Percentiles rank a stretch among this genome's conserved stretches.
phyloP scores from a whole-genome alignment of 2,329 filamentous ascomycete species.

The Beauveria sp. region DNA sequence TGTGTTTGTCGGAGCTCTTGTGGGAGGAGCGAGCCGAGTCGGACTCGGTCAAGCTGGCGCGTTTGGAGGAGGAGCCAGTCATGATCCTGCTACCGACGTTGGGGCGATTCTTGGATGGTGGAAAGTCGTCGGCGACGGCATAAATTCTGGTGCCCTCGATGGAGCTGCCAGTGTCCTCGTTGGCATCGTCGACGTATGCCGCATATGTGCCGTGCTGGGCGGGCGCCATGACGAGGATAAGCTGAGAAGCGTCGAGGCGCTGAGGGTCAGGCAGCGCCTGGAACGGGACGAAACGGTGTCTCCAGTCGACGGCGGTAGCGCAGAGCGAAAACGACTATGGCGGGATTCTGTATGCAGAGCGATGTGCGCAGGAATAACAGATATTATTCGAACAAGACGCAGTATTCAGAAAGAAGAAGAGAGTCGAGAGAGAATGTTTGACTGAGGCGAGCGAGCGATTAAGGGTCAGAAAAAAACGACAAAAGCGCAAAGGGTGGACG shows the following conservation, averaged over 20 bases:
- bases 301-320: background rate
- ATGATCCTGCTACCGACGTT: constrained; percentile 45
- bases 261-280: constrained; percentile 9
- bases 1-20: constrained; percentile 18
- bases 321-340: background rate
- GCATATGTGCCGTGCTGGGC: constrained; percentile 25
- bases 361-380: background rate
- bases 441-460: background rate
- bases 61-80: constrained; percentile 27
- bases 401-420: background rate
- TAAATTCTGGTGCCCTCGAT: constrained; percentile 34
- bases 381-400: background rate
- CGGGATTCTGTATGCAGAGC: background rate
- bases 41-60: constrained; percentile 31
- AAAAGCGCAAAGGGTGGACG: constrained; percentile 7
- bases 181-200: constrained; percentile 43
- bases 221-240: constrained; percentile 32
- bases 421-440: background rate
- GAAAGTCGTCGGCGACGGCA: constrained; percentile 37
- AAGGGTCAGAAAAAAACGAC: constrained; percentile 5
- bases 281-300: background rate
- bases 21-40: constrained; percentile 35
- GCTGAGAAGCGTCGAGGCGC: constrained; percentile 4
- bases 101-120: constrained; percentile 36
- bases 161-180: constrained; percentile 41